Conservation (phyloP, 2,329 filamentous ascomycete species). For the Leptographium procerum region DNA sequence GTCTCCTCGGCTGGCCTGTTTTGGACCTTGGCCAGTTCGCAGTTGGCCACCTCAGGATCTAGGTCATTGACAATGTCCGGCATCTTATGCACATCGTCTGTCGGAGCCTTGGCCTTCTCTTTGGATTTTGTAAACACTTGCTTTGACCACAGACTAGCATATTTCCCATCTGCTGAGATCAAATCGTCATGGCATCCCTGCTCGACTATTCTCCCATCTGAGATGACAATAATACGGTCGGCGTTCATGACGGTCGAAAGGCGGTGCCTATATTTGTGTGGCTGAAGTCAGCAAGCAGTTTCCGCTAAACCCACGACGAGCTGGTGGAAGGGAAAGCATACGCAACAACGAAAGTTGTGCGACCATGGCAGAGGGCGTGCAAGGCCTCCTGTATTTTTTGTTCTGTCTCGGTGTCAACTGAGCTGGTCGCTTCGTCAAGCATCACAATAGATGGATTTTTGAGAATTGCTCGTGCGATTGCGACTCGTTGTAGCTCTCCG, state of each 20-base stretch:
- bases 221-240: conserved; percentile 54
- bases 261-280: conserved; percentile 40
- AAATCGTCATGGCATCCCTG: conserved; percentile 50
- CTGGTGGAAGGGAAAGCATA: conserved; percentile 22
- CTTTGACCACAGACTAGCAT: conserved; percentile 54
- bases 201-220: conserved; percentile 51
- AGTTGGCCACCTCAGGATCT: conserved; percentile 23
- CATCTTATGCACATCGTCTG: conserved; percentile 14
- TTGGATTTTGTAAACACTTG: conserved; percentile 40
- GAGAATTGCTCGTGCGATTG: conserved; percentile 60
- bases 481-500: conserved; percentile 54
- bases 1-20: neutral
- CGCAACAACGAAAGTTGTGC: conserved; percentile 58
- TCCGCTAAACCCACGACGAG: neutral
- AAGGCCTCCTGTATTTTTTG: conserved; percentile 55
- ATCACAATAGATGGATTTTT: conserved; percentile 66
- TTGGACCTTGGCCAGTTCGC: conserved; percentile 24
- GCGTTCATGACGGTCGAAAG: conserved; percentile 62
- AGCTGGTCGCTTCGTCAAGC: conserved; percentile 69
- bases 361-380: conserved; percentile 42
- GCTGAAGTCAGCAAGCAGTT: neutral
- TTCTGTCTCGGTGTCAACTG: conserved; percentile 61
- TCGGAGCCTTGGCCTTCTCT: conserved; percentile 19
- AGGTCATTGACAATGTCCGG: conserved; percentile 25
- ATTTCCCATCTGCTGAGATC: conserved; percentile 46